phyloP scores from a whole-genome alignment of 345 rosid species.

The Cardamine chenopodiifolia region DNA sequence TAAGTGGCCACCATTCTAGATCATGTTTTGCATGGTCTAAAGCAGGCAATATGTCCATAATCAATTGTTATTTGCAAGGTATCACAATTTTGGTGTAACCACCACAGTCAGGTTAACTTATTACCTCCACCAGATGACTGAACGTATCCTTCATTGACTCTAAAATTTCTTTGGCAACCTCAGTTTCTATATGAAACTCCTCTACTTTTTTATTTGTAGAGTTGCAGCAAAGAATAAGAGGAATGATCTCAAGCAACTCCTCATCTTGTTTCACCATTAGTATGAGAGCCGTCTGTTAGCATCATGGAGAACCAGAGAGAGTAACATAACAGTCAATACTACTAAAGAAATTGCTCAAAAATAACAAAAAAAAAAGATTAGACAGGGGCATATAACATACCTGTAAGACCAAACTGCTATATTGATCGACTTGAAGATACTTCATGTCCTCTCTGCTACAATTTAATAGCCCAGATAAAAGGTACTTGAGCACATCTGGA shows the following conservation, averaged over 20 bases:
- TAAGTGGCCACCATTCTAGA: constrained; percentile 9
- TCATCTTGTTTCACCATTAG: constrained; percentile 64
- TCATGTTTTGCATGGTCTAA: constrained; percentile 5
- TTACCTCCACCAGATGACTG: constrained; percentile 92
- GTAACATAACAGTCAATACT: constrained; percentile 12
- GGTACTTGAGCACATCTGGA: constrained; percentile 61
- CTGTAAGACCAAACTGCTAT: constrained; percentile 90
- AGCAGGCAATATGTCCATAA: not conserved
- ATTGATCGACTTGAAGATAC: constrained; percentile 69
- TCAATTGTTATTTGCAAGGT: constrained; percentile 10
- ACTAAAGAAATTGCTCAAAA: not conserved
- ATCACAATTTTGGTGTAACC: constrained; percentile 1
- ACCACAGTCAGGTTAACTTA: constrained; percentile 25
- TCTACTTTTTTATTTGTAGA: constrained; percentile 45
- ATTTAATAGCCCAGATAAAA: constrained; percentile 67
- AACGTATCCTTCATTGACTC: constrained; percentile 76
- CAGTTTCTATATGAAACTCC: constrained; percentile 49
- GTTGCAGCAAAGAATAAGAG: constrained; percentile 63
- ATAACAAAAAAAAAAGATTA: not conserved
- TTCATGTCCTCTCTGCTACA: constrained; percentile 53
- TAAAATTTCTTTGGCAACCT: constrained; percentile 46
- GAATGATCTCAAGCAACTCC: constrained; percentile 66
- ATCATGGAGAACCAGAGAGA: constrained; percentile 1
- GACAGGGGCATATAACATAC: constrained; percentile 42
- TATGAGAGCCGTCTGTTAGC: constrained; percentile 82